Conservation (phyloP, 2,329 filamentous ascomycete genomes). For the Diaporthe sp. region DNA sequence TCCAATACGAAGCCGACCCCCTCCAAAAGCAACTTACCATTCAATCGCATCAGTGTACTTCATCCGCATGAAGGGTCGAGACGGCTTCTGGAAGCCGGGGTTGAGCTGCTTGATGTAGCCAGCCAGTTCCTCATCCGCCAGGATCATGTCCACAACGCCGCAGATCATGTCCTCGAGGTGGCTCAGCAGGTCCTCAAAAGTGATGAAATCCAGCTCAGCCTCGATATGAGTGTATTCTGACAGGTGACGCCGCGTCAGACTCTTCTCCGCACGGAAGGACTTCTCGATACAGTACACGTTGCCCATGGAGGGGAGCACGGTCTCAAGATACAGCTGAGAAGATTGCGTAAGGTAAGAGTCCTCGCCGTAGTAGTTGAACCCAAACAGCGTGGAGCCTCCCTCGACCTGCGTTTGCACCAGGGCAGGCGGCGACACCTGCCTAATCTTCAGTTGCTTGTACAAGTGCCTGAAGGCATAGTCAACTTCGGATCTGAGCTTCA, state of each 20-base stretch:
- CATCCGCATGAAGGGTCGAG: constrained; percentile 93
- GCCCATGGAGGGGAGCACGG: constrained; percentile 87
- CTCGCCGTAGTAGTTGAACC: constrained; percentile 72
- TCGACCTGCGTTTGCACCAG: constrained; percentile 97
- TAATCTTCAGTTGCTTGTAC: constrained; percentile 80
- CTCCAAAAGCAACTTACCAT: constrained; percentile 27
- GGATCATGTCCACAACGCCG: constrained; percentile 81
- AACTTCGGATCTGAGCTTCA: constrained; percentile 86
- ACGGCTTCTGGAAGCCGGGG: constrained; percentile 85
- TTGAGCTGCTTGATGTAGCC: constrained; percentile 86
- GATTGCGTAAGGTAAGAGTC: constrained; percentile 95
- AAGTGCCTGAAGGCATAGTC: constrained; percentile 83
- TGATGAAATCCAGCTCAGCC: constrained; percentile 95
- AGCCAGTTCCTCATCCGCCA: constrained; percentile 79
- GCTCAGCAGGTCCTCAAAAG: constrained; percentile 85
- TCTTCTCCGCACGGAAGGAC: constrained; percentile 98
- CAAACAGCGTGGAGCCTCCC: constrained; percentile 91
- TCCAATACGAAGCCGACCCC: background rate
- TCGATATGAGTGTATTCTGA: constrained; percentile 98
- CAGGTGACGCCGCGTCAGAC: constrained; percentile 90
- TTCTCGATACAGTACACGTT: constrained; percentile 99
- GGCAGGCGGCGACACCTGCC: constrained; percentile 88
- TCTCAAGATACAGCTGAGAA: constrained; percentile 97
- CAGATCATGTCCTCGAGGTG: constrained; percentile 92
- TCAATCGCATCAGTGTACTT: constrained; percentile 69